Evolutionary conservation across 768 basidiomycete species (phyloP), one percentile per base, ranked within the genome.

Genomic region (Xanthoconium stramineum): DNA sequence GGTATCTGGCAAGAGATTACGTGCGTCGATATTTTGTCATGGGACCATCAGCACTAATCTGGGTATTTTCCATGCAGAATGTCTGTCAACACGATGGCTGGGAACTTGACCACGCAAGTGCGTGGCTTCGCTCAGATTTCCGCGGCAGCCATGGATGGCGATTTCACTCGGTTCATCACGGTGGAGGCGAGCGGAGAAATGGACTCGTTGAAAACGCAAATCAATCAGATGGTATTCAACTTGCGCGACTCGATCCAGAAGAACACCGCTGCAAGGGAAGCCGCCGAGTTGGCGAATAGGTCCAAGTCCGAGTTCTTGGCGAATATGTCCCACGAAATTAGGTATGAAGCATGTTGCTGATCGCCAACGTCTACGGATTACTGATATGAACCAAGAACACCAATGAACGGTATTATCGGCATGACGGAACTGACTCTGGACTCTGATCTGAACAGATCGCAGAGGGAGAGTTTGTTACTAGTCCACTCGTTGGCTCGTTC

Each of bases 401-500:
- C 97, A 0, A 99, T 98, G 96, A 99, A 98, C 69, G 96, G 97
- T 67, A 99, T 99, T 72, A 98, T 99, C 62, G 96, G 96, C n/a
- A 94, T 99, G 94, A 99, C 96, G 28, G 94, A 96, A 72, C 75
- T 99, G 55, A 98, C 97, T 11, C 84, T 99, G 20, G 97, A 99
- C 67, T 94, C 90, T 43, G 97, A 99, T 69, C 74, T 99, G 62
- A 97, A 94, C 58, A 76, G 96, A 60, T 90, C 91, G 38, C 97
- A 98, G 72, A 78, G 96, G 58, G 97, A 98, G 77, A 97, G 94
- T 70, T 76, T 99, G 70, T 79, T 97, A 64, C 85, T 98, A 36
- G 97, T 99, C 9, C 95, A 98, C 69, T 94, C 89, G 59, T 78
- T 99, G 70, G 97, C 97, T 1, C 83, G 93, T 55, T 94, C 91